Percentiles rank a stretch among this genome's conserved stretches.
phyloP scores from a whole-genome alignment of 2,329 filamentous ascomycete species.

The Nemania serpens region DNA sequence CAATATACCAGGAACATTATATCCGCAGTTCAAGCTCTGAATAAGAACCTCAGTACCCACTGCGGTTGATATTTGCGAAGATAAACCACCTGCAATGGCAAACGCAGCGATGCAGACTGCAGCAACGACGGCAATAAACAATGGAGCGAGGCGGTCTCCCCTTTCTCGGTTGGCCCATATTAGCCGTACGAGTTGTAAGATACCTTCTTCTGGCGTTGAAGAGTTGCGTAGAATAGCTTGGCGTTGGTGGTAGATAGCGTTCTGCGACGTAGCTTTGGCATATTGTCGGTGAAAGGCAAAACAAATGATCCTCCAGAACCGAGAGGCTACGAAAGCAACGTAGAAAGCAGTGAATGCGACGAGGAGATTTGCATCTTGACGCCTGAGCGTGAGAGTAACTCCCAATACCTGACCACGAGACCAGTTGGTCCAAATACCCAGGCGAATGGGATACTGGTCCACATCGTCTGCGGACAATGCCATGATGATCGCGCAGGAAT shows the following conservation, averaged over 20 bases:
- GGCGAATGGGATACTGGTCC: not conserved
- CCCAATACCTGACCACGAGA: not conserved
- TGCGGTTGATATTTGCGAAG: slow-evolving; percentile 17
- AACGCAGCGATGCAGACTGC: not conserved
- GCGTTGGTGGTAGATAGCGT: not conserved
- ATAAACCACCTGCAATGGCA: slow-evolving; percentile 14
- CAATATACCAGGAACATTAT: not conserved
- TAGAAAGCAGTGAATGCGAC: not conserved
- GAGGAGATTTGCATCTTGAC: not conserved
- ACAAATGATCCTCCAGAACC: not conserved
- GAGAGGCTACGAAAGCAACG: not conserved
- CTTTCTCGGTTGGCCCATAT: not conserved
- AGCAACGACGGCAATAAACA: not conserved
- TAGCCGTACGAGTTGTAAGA: not conserved
- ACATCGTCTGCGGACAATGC: no score
- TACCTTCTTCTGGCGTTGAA: not conserved
- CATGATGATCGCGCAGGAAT: no score
- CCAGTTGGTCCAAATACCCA: slow-evolving; percentile 3
- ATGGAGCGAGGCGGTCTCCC: not conserved
- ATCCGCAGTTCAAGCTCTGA: slow-evolving; percentile 1
- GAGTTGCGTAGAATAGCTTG: slow-evolving; percentile 1
- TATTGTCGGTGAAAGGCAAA: not conserved
- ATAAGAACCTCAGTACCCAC: slow-evolving; percentile 18
- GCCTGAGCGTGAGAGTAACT: not conserved
- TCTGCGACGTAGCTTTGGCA: not conserved